These are phyloP conservation scores for Epichloe typhina DNA, from an alignment of 2,329 filamentous ascomycete genomes.

Conservation along the genomic window DNA sequence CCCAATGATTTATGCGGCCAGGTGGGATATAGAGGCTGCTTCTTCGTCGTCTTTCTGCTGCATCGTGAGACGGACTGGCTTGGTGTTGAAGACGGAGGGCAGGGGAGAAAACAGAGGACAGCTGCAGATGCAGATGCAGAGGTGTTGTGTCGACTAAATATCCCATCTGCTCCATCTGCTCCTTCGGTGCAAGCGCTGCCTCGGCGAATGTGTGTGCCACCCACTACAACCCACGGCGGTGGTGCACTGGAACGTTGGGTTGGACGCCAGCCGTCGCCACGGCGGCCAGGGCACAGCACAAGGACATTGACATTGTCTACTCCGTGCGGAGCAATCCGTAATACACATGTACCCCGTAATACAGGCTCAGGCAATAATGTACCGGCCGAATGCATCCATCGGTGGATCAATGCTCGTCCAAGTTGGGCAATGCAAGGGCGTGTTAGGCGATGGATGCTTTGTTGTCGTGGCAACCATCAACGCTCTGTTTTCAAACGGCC, in stretches of 20 bases:
- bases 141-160: constrained; percentile 1
- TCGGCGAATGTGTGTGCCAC: background rate
- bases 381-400: too few relatives aligned
- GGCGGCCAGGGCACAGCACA: background rate
- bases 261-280: background rate
- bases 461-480: constrained; percentile 10
- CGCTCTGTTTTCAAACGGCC: constrained; percentile 9
- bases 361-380: too few relatives aligned
- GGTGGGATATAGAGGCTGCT: constrained; percentile 3
- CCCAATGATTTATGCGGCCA: constrained; percentile 2
- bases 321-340: too few relatives aligned
- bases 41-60: constrained; percentile 7
- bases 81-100: constrained; percentile 8
- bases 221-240: background rate
- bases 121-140: background rate
- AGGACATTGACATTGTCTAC: too few relatives aligned
- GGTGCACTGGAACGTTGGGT: background rate
- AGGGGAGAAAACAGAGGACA: background rate
- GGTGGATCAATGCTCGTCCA: too few relatives aligned
- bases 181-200: background rate
- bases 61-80: constrained; percentile 11
- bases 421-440: background rate
- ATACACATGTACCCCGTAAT: too few relatives aligned
- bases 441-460: background rate
- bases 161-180: background rate